Evolutionary conservation across 1,284 basidiomycete genomes (phyloP).

Genomic region (Sphaerobolus stellatus): DNA sequence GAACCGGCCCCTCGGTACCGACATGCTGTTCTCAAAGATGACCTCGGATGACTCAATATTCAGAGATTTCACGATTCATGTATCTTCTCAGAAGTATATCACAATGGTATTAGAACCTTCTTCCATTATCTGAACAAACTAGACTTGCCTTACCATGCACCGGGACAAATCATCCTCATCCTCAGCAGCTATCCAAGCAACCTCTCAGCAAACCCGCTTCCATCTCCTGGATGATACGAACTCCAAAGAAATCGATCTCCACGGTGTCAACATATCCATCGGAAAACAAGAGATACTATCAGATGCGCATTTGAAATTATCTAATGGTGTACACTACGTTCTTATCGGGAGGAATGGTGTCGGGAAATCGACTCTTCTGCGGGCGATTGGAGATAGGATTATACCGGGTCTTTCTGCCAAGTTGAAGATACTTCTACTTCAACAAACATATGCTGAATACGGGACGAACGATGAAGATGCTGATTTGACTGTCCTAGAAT

Average conservation of each 20-base stretch:
- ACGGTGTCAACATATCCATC: constrained; percentile 46
- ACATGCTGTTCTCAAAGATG: too few relatives aligned
- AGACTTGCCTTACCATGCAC: too few relatives aligned
- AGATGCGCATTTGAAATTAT: constrained; percentile 52
- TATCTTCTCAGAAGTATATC: too few relatives aligned
- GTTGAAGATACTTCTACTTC: constrained; percentile 53
- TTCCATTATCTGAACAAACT: too few relatives aligned
- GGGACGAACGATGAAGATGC: constrained; percentile 19
- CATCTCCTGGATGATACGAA: constrained; percentile 42
- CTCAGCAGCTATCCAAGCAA: too few relatives aligned
- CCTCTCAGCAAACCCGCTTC: constrained; percentile 43
- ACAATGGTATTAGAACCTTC: too few relatives aligned
- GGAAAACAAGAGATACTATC: constrained; percentile 50
- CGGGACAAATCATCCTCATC: too few relatives aligned
- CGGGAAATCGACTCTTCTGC: constrained; percentile 56
- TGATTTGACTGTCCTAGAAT: constrained; percentile 9
- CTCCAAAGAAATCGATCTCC: constrained; percentile 47
- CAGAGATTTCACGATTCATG: too few relatives aligned
- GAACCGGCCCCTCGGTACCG: too few relatives aligned
- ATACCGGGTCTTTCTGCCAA: constrained; percentile 52
- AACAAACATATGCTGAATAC: constrained; percentile 45
- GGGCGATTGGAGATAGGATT: constrained; percentile 42
- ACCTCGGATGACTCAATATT: too few relatives aligned
- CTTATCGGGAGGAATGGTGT: constrained; percentile 57
- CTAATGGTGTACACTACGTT: constrained; percentile 51